Conservation (phyloP, 177 flowering plant genomes). For the Tripterygium wilfordii region DNA sequence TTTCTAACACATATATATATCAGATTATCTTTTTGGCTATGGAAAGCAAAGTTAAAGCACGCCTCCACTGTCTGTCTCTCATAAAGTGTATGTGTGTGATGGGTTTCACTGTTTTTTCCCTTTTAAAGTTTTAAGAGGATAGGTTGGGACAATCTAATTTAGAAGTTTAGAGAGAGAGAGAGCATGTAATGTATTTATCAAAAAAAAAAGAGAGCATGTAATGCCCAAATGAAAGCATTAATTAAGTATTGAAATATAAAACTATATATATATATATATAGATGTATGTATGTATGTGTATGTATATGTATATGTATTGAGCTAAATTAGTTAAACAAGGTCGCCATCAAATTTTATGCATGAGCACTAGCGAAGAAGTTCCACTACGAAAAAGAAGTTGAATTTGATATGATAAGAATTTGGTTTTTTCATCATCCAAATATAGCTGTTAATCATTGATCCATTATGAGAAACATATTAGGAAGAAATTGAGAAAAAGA, state of each 20-base stretch:
- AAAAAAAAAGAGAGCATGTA: too few species aligned
- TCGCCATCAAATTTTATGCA: background rate
- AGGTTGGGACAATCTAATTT: too few species aligned
- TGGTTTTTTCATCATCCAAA: background rate
- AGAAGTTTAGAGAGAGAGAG: too few species aligned
- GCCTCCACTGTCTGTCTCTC: constrained; percentile 2
- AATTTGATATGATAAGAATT: background rate
- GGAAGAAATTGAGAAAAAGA: background rate
- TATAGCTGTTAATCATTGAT: background rate
- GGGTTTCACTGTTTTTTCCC: background rate
- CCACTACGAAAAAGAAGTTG: background rate
- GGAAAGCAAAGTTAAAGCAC: constrained; percentile 17
- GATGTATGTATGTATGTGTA: too few species aligned
- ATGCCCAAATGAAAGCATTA: constrained; percentile 2
- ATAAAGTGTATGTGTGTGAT: background rate
- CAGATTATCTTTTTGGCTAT: constrained; percentile 18
- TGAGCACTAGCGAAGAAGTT: constrained; percentile 3
- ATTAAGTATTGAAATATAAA: background rate
- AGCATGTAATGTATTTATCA: too few species aligned
- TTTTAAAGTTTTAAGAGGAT: too few species aligned
- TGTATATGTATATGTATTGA: too few species aligned
- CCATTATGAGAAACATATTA: background rate
- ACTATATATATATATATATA: background rate
- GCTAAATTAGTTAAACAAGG: too few species aligned
- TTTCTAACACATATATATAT: too few species aligned